phyloP scores from a whole-genome alignment of 805 yeast species.

The Candida schatavii region DNA sequence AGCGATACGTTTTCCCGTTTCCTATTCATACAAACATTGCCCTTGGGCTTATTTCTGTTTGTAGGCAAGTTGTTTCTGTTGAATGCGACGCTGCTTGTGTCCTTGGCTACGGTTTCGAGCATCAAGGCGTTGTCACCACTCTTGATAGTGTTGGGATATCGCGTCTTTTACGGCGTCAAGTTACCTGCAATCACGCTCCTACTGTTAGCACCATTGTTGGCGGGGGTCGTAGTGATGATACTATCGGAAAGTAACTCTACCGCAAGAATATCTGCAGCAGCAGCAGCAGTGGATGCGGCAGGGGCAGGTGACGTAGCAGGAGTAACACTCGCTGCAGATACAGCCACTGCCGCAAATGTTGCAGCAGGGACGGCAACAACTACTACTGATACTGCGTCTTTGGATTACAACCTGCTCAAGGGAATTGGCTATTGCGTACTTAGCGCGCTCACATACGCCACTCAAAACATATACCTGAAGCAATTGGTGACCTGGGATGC shows the following conservation, averaged over 20 bases:
- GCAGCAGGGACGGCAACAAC: conserved; percentile 3
- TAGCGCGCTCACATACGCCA: conserved; percentile 74
- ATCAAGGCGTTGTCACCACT: conserved; percentile 68
- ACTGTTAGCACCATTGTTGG: conserved; percentile 49
- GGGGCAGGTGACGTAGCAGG: too few species aligned
- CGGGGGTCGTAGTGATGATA: conserved; percentile 54
- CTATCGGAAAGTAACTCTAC: conserved; percentile 18
- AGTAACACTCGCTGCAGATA: not conserved
- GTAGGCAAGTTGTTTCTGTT: conserved; percentile 61
- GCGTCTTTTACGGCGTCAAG: conserved; percentile 46
- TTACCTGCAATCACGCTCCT: conserved; percentile 51
- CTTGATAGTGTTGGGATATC: conserved; percentile 55
- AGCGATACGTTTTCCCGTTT: conserved; percentile 17
- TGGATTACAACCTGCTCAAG: conserved; percentile 35
- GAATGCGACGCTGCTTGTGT: conserved; percentile 62
- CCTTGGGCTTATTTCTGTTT: conserved; percentile 65
- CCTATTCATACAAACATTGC: conserved; percentile 48
- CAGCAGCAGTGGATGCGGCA: not conserved
- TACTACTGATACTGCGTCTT: conserved; percentile 8
- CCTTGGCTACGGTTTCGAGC: conserved; percentile 68
- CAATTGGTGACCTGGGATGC: conserved; percentile 61
- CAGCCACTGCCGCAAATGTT: not conserved
- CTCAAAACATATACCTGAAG: conserved; percentile 85
- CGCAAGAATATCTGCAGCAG: not conserved
- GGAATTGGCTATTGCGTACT: conserved; percentile 70